These are phyloP conservation scores for Forsythia viridissima DNA, from an alignment of 257 asterid species.

Conservation along the genomic window DNA sequence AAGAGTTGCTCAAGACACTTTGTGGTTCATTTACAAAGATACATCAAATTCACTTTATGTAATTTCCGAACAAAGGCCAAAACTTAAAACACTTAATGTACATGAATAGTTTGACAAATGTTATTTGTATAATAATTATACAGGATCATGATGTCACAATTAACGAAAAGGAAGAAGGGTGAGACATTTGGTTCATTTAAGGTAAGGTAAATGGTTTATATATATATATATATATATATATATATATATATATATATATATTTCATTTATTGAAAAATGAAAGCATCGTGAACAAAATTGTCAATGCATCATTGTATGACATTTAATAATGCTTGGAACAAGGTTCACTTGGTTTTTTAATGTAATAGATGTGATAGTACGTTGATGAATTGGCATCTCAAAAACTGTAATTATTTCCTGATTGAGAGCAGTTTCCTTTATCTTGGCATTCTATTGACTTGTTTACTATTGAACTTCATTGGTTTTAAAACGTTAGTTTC, in stretches of 20 bases:
- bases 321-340: slow-evolving; percentile 1
- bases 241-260: no score
- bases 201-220: slow-evolving; percentile 38
- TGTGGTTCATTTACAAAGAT: no score
- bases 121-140: slow-evolving; percentile 2
- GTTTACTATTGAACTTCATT: neutral
- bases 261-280: neutral
- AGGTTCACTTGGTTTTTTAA: neutral
- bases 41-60: no score
- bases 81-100: no score
- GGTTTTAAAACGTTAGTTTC: neutral
- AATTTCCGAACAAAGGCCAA: no score
- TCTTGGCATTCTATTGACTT: neutral
- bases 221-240: neutral
- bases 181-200: slow-evolving; percentile 79
- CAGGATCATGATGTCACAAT: slow-evolving; percentile 89
- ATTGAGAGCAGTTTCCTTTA: neutral
- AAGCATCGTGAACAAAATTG: neutral
- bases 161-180: slow-evolving; percentile 81
- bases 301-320: neutral
- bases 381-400: neutral
- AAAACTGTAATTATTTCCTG: neutral
- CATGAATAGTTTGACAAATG: no score
- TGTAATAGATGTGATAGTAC: neutral
- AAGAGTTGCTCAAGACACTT: no score